Percentiles rank a stretch among this genome's conserved stretches.
These are phyloP conservation scores for Leishmania martiniquensis DNA, from an alignment of 208 protist genomes.

Conservation along the genomic window DNA sequence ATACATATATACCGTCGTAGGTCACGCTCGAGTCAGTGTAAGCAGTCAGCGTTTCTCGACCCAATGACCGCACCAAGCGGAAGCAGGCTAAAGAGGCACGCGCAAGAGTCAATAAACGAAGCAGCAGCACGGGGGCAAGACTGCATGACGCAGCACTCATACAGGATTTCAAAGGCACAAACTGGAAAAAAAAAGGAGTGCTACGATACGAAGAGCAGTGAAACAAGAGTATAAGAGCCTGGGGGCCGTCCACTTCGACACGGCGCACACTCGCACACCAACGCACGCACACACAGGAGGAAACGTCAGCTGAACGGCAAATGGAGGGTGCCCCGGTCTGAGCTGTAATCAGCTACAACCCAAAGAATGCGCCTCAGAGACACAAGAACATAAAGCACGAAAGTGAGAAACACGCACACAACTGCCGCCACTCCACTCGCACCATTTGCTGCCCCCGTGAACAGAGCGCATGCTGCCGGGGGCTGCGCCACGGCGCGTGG, in stretches of 20 bases:
- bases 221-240: background rate
- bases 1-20: no score
- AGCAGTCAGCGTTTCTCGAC: background rate
- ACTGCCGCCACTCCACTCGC: background rate
- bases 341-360: background rate
- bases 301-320: no score
- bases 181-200: background rate
- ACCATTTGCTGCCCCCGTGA: background rate
- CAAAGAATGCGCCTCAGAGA: background rate
- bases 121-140: background rate
- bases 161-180: background rate
- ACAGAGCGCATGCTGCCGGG: background rate
- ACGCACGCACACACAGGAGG: slow-evolving; percentile 5
- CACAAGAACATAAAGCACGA: slow-evolving; percentile 16
- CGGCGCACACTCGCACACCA: background rate
- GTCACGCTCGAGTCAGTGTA: background rate
- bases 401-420: background rate
- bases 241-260: background rate
- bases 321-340: no score
- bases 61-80: background rate
- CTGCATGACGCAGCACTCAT: background rate
- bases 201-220: background rate
- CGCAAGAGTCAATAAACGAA: background rate
- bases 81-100: background rate
- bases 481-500: background rate